A percentile compares a stretch with the other conserved stretches of the same genome.
Evolutionary conservation across 345 rosid genomes (phyloP).

Genomic region (Moricandia moricandioides): DNA sequence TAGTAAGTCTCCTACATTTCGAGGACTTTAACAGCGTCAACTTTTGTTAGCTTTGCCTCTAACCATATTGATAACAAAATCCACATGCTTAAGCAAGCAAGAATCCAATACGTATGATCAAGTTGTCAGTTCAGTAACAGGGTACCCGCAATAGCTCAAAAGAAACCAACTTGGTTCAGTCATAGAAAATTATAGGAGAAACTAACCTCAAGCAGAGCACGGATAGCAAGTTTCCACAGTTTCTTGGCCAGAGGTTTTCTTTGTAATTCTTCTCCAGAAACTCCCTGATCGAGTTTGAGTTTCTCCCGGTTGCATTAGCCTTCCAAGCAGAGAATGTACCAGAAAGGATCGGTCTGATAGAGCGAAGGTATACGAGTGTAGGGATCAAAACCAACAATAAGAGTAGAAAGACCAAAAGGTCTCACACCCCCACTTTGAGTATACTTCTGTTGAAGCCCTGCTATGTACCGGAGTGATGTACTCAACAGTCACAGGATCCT

Average conservation of each 20-base stretch:
- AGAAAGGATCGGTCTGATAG: slow-evolving; percentile 92
- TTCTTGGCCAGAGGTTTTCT: slow-evolving; percentile 84
- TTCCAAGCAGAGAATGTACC: slow-evolving; percentile 97
- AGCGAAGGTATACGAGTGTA: slow-evolving; percentile 63
- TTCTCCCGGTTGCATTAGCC: slow-evolving; percentile 94
- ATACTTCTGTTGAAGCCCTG: slow-evolving; percentile 92
- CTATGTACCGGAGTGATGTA: slow-evolving; percentile 85
- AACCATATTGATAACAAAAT: too few relatives aligned
- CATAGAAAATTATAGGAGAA: not conserved
- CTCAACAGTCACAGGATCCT: slow-evolving; percentile 93
- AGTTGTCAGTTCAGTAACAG: not conserved
- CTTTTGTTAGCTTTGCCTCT: not conserved
- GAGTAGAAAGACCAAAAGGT: slow-evolving; percentile 76
- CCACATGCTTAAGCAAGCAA: slow-evolving; percentile 2
- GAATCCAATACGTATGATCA: not conserved
- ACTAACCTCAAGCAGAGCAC: slow-evolving; percentile 90
- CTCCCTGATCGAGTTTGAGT: slow-evolving; percentile 85
- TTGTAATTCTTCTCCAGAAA: slow-evolving; percentile 84
- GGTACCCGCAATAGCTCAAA: not conserved
- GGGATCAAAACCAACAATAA: slow-evolving; percentile 83
- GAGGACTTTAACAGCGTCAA: too few relatives aligned
- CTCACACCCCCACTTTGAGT: slow-evolving; percentile 95
- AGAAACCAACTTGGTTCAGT: not conserved
- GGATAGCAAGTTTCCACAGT: slow-evolving; percentile 86
- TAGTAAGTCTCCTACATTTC: too few relatives aligned